phyloP scores from a whole-genome alignment of 106 monocot genomes.

The Dioscorea dumetorum region DNA sequence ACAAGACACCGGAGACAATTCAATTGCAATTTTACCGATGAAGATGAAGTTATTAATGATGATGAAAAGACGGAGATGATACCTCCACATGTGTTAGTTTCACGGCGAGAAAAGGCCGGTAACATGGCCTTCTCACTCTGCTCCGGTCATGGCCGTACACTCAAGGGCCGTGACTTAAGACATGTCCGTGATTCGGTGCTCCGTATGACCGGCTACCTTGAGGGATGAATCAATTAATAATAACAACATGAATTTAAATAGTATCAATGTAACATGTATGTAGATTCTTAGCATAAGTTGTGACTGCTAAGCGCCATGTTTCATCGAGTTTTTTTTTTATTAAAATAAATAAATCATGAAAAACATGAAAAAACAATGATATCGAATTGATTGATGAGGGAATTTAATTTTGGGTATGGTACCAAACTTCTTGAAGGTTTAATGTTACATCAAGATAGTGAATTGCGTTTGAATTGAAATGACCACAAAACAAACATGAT shows the following conservation, averaged over 20 bases:
- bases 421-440: too few species aligned
- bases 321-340: too few species aligned
- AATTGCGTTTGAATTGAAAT: too few species aligned
- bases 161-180: constrained; percentile 44
- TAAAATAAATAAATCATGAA: background rate
- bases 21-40: background rate
- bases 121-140: constrained; percentile 32
- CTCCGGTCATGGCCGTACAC: constrained; percentile 36
- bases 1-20: background rate
- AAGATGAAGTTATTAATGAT: background rate
- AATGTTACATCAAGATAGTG: too few species aligned
- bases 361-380: background rate
- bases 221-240: constrained; percentile 8
- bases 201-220: constrained; percentile 45
- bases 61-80: constrained; percentile 5
- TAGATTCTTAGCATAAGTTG: too few species aligned
- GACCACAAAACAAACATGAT: too few species aligned
- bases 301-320: too few species aligned
- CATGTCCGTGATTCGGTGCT: constrained; percentile 36
- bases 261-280: too few species aligned
- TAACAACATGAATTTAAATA: too few species aligned
- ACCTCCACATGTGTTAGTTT: constrained; percentile 38
- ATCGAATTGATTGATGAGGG: too few species aligned
- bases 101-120: constrained; percentile 8
- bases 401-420: too few species aligned